phyloP scores from a whole-genome alignment of 192 early-diverging fungal genomes.

The Backusella luteola region DNA sequence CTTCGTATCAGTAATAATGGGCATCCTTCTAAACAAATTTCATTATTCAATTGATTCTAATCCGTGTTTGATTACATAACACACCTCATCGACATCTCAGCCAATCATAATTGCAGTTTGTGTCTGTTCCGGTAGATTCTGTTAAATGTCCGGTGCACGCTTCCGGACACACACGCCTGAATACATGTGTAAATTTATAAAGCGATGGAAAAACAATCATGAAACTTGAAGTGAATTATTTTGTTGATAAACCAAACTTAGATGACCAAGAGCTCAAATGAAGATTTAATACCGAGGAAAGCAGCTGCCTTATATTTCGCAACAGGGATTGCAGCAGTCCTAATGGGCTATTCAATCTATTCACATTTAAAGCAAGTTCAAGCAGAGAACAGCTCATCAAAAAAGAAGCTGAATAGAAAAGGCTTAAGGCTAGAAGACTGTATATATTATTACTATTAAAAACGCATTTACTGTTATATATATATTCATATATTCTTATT shows the following conservation, averaged over 20 bases:
- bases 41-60: too few species aligned
- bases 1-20: too few species aligned
- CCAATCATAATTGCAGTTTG: not conserved
- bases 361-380: slow-evolving; percentile 23
- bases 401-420: not conserved
- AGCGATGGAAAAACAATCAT: not conserved
- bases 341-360: slow-evolving; percentile 37
- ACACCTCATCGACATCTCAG: not conserved
- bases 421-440: slow-evolving; percentile 13
- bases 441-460: not conserved
- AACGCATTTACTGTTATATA: not conserved
- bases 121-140: not conserved
- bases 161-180: not conserved
- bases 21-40: too few species aligned
- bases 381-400: not conserved
- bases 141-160: not conserved
- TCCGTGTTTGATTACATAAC: too few species aligned
- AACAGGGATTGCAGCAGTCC: slow-evolving; percentile 18
- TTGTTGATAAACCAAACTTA: not conserved
- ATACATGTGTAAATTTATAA: not conserved
- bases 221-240: not conserved
- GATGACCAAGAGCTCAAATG: not conserved
- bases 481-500: not conserved
- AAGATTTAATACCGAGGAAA: not conserved
- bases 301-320: slow-evolving; percentile 18